Percentiles rank a stretch among this genome's conserved stretches.
Conservation (phyloP, 169 alveolate genomes). For the Plasmodium vinckei region DNA sequence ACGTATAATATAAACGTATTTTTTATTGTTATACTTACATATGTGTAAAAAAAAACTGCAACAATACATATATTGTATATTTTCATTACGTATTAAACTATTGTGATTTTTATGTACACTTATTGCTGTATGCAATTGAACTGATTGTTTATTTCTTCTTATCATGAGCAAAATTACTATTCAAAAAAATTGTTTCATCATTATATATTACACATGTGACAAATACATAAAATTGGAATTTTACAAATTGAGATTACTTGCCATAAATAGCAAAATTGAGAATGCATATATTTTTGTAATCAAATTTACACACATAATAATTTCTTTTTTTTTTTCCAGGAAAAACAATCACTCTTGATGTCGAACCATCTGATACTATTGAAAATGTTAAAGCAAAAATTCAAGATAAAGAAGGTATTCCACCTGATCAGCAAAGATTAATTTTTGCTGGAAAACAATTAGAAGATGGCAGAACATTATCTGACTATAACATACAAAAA, state of each 20-base stretch:
- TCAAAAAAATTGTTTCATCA: neutral
- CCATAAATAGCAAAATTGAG: neutral
- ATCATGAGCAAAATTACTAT: neutral
- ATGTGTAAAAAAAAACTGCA: neutral
- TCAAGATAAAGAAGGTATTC: slow-evolving; percentile 98
- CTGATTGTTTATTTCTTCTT: neutral
- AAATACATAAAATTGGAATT: slow-evolving; percentile 31
- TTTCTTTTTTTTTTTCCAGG: slow-evolving; percentile 65
- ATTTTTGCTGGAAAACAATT: slow-evolving; percentile 99
- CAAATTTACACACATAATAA: slow-evolving; percentile 10
- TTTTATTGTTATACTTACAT: neutral
- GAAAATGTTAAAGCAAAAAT: slow-evolving; percentile 98
- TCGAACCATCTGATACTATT: slow-evolving; percentile 97
- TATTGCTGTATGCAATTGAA: neutral
- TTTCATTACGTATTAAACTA: neutral
- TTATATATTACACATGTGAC: neutral
- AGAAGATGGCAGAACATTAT: slow-evolving; percentile 98
- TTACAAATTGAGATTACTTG: slow-evolving; percentile 68
- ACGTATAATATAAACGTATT: neutral
- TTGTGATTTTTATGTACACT: neutral
- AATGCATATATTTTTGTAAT: slow-evolving; percentile 82
- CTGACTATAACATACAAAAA: slow-evolving; percentile 98
- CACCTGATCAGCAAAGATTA: slow-evolving; percentile 99
- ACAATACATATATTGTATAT: neutral
- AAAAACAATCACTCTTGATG: slow-evolving; percentile 96